phyloP scores from a whole-genome alignment of 257 asterid species.

The Linderniella brevidens region DNA sequence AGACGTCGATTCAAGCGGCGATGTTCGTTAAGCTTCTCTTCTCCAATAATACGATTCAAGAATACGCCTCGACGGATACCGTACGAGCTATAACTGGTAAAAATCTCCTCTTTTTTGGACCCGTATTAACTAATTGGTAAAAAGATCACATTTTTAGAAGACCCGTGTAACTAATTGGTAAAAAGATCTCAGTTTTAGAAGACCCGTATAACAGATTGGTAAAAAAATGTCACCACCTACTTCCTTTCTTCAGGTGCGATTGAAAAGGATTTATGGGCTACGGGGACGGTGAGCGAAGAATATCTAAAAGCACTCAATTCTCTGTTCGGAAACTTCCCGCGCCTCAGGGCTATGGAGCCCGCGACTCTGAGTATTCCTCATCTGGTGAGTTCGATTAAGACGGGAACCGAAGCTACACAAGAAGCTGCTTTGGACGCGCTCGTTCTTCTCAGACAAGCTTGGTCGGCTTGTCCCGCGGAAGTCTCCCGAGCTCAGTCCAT shows the following conservation, averaged over 20 bases:
- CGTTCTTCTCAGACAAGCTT: constrained; percentile 87
- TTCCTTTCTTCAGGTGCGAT: constrained; percentile 62
- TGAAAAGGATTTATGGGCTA: constrained; percentile 92
- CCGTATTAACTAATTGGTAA: background rate
- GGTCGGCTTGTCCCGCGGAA: constrained; percentile 98
- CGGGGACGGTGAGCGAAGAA: constrained; percentile 80
- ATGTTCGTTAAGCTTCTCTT: constrained; percentile 94
- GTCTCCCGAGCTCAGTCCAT: constrained; percentile 93
- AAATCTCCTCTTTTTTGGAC: too few relatives aligned
- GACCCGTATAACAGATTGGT: background rate
- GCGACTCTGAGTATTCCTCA: constrained; percentile 94
- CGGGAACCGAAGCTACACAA: constrained; percentile 89
- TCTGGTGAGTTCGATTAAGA: constrained; percentile 85
- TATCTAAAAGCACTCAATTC: constrained; percentile 86
- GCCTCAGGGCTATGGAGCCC: constrained; percentile 90
- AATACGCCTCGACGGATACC: constrained; percentile 97
- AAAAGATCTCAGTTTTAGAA: background rate
- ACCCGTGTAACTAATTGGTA: too few relatives aligned
- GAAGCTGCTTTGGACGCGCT: constrained; percentile 97
- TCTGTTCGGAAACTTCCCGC: constrained; percentile 85
- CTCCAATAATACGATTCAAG: constrained; percentile 89
- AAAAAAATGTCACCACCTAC: too few relatives aligned
- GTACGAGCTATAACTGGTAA: constrained; percentile 97
- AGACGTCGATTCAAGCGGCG: constrained; percentile 97
- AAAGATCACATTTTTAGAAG: too few relatives aligned